Base-by-base conservation (phyloP, 441 rosid genomes). In the Gossypium schwendimanii region DNA sequence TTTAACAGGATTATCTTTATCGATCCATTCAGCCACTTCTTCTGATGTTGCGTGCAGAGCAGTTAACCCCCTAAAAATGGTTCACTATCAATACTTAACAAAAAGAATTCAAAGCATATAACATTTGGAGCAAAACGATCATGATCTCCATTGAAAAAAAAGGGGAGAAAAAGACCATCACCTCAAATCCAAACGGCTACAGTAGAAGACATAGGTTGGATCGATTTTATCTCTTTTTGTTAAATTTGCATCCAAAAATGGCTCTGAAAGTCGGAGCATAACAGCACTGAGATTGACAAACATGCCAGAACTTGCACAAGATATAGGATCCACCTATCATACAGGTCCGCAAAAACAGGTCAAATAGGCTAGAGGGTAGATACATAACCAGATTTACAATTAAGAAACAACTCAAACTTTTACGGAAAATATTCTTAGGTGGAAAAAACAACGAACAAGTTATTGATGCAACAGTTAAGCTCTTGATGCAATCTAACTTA, bases 281-380 rank as follows among this genome's bases (percentile, higher is more conserved):
- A 93, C 95, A 63, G 97, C 98, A 41, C 98, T 87, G 77, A 93
- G 97, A 78, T 90, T 93, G 69, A 90, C 91, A 86, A 93, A 95
- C 99, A 93, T 95, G 81, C 99, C 99, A 14, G 97, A 90, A 81
- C 97, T 91, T 17, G 99, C 98, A 85, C 97, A 90, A 70, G 92
- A 89, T 64, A 93, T 72, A 68, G 87, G 93, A 81, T 95, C 99
- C 78, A 93, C 97, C 99, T 95, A 85, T 53, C 50, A 84, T 61
- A 79, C 26, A 75, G 70, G 76, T 71, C 53, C 71, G 5, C 1
- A 11, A 45, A 21, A 83, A 17, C 64, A 36, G 24, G 67, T 75
- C 31, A 72, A 47, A 66, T 70, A n/a, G 54, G 58, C 69, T 7
- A 53, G 49, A 63, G 15, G 4, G 21, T 41, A 59, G 52, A 49